These are phyloP conservation scores for Geotrichum cucujoidarum DNA, from an alignment of 1,139 yeast species.

Conservation along the genomic window DNA sequence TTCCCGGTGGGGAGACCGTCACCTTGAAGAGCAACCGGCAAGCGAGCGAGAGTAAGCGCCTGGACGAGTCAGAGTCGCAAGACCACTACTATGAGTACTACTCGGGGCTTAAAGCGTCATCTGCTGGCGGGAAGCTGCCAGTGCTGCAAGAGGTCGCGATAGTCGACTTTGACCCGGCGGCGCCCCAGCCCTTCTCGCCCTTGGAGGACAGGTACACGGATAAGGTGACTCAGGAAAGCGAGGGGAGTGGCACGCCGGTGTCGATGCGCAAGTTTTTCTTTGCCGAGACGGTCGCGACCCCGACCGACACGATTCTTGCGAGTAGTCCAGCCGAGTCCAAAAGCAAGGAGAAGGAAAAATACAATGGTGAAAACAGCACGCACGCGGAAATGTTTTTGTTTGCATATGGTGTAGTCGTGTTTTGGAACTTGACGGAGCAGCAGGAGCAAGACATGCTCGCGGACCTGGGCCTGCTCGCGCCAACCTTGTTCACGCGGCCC, in stretches of 20 bases:
- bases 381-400: constrained; percentile 91
- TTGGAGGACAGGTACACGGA: neutral
- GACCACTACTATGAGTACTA: constrained; percentile 90
- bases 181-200: constrained; percentile 59
- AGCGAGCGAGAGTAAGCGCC: constrained; percentile 51
- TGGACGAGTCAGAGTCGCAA: constrained; percentile 69
- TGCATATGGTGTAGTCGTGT: constrained; percentile 89
- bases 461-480: constrained; percentile 71
- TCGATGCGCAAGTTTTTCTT: neutral
- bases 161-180: constrained; percentile 56
- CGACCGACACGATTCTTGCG: too few relatives aligned
- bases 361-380: constrained; percentile 34
- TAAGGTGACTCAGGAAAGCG: neutral
- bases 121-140: constrained; percentile 8
- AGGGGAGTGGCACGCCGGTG: neutral
- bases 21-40: constrained; percentile 77
- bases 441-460: constrained; percentile 93
- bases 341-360: neutral
- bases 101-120: constrained; percentile 53
- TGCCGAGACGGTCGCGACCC: neutral
- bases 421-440: constrained; percentile 90
- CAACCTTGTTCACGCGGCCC: constrained; percentile 59
- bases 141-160: constrained; percentile 35
- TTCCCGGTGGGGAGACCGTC: constrained; percentile 83
- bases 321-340: neutral